These are phyloP conservation scores for Diaporthe longicolla DNA, from an alignment of 2,329 filamentous ascomycete genomes.

Conservation along the genomic window DNA sequence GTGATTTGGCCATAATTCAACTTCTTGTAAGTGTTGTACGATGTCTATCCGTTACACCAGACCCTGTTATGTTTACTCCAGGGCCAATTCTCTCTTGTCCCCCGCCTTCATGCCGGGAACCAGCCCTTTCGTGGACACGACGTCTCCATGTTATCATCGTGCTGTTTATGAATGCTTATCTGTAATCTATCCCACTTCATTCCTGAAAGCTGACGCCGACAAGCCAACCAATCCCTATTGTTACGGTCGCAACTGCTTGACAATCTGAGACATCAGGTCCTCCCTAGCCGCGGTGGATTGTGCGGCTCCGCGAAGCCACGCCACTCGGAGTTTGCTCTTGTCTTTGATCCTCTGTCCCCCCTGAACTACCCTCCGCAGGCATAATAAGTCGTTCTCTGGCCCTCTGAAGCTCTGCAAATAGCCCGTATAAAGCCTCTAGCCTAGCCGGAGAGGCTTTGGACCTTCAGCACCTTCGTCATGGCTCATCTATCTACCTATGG, in stretches of 20 bases:
- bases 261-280: slow-evolving; percentile 23
- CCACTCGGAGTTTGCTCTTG: neutral
- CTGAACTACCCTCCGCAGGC: neutral
- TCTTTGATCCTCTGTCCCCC: neutral
- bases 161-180: neutral
- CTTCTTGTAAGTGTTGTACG: neutral
- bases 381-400: neutral
- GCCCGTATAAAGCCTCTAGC: neutral
- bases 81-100: neutral
- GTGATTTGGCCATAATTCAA: too few relatives aligned
- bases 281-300: slow-evolving; percentile 20
- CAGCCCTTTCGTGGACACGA: neutral
- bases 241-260: neutral
- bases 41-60: neutral
- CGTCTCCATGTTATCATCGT: neutral
- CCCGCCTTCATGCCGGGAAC: neutral
- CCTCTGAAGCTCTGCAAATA: neutral
- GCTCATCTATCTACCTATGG: slow-evolving; percentile 59
- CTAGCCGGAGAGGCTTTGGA: neutral
- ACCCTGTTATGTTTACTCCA: neutral
- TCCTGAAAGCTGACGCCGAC: neutral
- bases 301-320: slow-evolving; percentile 1
- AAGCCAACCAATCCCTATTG: neutral
- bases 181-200: neutral
- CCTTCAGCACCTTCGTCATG: slow-evolving; percentile 48